Evolutionary conservation across 768 basidiomycete genomes (phyloP).

Genomic region (Pleurotus salmoneostramineus): DNA sequence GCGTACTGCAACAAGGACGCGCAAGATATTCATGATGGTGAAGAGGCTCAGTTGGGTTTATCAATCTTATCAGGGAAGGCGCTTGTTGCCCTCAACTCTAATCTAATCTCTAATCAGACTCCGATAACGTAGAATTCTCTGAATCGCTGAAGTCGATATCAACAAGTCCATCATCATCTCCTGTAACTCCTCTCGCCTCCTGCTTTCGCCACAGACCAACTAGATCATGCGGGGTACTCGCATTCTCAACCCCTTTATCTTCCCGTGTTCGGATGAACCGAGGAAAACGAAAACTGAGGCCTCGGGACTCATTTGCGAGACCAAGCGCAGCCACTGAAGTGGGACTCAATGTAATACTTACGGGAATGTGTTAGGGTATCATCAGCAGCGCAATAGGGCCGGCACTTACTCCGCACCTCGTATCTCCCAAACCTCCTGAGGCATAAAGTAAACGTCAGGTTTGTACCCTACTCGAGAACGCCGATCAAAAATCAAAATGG

Average conservation of each 20-base stretch:
- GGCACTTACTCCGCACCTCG: constrained; percentile 61
- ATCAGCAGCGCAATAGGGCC: not conserved
- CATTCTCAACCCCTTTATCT: constrained; percentile 72
- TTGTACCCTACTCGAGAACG: constrained; percentile 41
- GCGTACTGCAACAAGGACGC: not conserved
- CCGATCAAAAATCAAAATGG: constrained; percentile 6
- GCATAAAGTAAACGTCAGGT: constrained; percentile 68
- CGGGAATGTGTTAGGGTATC: constrained; percentile 12
- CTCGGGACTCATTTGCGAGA: constrained; percentile 46
- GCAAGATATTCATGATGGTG: not conserved
- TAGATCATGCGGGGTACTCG: constrained; percentile 68
- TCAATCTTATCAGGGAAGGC: constrained; percentile 8
- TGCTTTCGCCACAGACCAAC: constrained; percentile 68
- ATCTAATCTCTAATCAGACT: too few relatives aligned
- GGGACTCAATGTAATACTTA: constrained; percentile 78
- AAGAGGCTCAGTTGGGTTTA: not conserved
- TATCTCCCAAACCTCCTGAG: constrained; percentile 87
- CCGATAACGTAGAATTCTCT: too few relatives aligned
- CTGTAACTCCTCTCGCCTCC: constrained; percentile 34
- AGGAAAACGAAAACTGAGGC: constrained; percentile 85
- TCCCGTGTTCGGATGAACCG: constrained; percentile 72
- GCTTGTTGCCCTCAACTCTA: too few relatives aligned
- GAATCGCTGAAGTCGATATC: constrained; percentile 48
- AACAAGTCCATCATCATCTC: constrained; percentile 45
- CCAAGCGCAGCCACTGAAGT: constrained; percentile 78